These are phyloP conservation scores for Fusarium irregulare DNA, from an alignment of 2,329 filamentous ascomycete species.

Conservation along the genomic window DNA sequence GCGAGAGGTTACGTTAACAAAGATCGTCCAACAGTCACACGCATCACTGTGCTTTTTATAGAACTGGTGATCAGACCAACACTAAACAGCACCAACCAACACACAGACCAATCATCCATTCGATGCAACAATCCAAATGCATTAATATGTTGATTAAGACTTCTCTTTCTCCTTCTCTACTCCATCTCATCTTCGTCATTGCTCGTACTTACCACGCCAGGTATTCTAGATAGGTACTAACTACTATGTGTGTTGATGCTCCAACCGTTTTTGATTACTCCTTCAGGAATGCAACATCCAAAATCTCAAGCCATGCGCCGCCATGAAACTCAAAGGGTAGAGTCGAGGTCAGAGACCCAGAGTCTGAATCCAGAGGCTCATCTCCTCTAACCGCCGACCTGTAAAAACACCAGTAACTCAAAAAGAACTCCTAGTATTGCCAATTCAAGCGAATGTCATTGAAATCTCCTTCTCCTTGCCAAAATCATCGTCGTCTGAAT, in stretches of 20 bases:
- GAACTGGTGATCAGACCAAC: conserved; percentile 10
- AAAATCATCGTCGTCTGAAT: conserved; percentile 74
- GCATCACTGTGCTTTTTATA: conserved; percentile 32
- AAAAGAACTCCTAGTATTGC: conserved; percentile 12
- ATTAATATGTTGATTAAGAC: conserved; percentile 8
- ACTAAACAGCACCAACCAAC: neutral
- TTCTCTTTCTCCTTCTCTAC: neutral
- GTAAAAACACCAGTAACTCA: conserved; percentile 33
- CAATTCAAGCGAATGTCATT: conserved; percentile 79
- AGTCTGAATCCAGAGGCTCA: neutral
- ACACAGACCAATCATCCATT: conserved; percentile 3
- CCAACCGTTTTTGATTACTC: conserved; percentile 22
- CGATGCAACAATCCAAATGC: neutral
- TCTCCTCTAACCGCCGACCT: conserved; percentile 6
- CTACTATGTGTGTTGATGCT: conserved; percentile 28
- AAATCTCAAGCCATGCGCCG: conserved; percentile 20
- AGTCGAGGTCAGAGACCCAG: neutral
- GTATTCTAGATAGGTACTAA: conserved; percentile 24
- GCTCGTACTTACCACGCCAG: conserved; percentile 18
- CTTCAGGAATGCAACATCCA: conserved; percentile 33
- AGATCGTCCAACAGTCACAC: conserved; percentile 13
- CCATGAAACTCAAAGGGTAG: conserved; percentile 8
- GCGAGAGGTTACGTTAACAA: conserved; percentile 2
- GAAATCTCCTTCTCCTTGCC: conserved; percentile 79
- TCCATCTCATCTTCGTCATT: conserved; percentile 16